Conservation (phyloP, 2,329 filamentous ascomycete species). For the Fusarium tuaranense region DNA sequence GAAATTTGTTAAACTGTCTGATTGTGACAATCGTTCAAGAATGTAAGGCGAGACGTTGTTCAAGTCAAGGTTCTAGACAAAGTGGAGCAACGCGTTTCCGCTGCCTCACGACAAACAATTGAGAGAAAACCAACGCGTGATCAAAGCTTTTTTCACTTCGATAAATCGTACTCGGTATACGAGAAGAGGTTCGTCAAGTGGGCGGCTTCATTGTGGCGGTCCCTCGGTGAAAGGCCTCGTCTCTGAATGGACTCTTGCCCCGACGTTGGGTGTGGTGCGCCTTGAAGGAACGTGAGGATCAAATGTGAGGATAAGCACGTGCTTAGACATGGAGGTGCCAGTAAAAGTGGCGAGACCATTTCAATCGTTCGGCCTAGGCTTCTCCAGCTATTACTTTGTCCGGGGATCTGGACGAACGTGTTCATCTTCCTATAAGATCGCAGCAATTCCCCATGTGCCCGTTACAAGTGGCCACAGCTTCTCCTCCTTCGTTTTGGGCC, state of each 20-base stretch:
- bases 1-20: neutral
- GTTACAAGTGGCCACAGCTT: constrained; percentile 20
- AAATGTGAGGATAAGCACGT: neutral
- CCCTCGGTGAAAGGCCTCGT: neutral
- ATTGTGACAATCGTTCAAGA: neutral
- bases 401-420: neutral
- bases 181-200: neutral
- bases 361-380: neutral
- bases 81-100: neutral
- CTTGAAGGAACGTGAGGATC: neutral
- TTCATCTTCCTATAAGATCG: constrained; percentile 26
- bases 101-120: neutral
- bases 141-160: neutral
- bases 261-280: neutral
- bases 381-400: neutral
- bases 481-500: constrained; percentile 4
- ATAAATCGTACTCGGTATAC: neutral
- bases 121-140: neutral
- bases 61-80: neutral
- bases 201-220: neutral
- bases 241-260: neutral
- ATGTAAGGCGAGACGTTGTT: neutral
- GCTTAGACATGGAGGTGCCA: neutral
- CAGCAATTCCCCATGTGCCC: constrained; percentile 35
- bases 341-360: neutral